A percentile compares a stretch with the other conserved stretches of the same genome.
These are phyloP conservation scores for Coprinellus micaceus DNA, from an alignment of 768 basidiomycete species.

Conservation along the genomic window DNA sequence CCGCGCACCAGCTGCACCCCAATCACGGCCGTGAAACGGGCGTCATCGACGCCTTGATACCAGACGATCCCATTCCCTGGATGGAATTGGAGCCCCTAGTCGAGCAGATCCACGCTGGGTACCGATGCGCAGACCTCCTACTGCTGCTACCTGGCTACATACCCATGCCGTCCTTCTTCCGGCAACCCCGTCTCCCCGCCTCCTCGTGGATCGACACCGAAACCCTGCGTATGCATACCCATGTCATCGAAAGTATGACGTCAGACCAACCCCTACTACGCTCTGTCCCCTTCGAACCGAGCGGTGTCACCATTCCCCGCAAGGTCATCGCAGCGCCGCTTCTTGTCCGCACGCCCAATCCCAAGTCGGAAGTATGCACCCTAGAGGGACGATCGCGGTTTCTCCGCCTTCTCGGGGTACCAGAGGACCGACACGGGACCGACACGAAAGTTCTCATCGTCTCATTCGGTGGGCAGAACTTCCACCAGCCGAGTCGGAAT, in stretches of 20 bases:
- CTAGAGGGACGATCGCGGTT: conserved; percentile 48
- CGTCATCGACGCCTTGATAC: conserved; percentile 28
- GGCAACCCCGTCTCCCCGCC: conserved; percentile 53
- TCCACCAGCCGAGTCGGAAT: conserved; percentile 47
- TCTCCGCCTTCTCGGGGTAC: conserved; percentile 59
- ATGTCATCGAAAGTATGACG: conserved; percentile 42
- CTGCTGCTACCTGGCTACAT: conserved; percentile 69
- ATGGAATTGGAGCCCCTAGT: conserved; percentile 56
- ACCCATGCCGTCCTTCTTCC: conserved; percentile 70
- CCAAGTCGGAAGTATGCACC: conserved; percentile 42
- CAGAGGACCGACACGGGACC: conserved; percentile 44
- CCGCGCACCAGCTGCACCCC: conserved; percentile 1
- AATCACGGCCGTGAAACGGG: not conserved
- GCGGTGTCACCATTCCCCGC: conserved; percentile 24
- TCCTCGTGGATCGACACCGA: conserved; percentile 56
- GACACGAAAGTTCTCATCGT: conserved; percentile 61
- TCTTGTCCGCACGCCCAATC: conserved; percentile 59
- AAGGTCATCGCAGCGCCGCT: conserved; percentile 54
- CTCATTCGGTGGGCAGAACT: conserved; percentile 77
- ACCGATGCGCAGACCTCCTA: conserved; percentile 67
- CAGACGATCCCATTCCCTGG: conserved; percentile 54
- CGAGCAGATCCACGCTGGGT: conserved; percentile 59
- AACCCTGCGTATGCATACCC: conserved; percentile 41
- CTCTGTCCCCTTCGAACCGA: conserved; percentile 36
- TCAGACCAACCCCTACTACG: conserved; percentile 35